Conservation (phyloP, 306 rosid species). For the Casuarina equisetifolia region DNA sequence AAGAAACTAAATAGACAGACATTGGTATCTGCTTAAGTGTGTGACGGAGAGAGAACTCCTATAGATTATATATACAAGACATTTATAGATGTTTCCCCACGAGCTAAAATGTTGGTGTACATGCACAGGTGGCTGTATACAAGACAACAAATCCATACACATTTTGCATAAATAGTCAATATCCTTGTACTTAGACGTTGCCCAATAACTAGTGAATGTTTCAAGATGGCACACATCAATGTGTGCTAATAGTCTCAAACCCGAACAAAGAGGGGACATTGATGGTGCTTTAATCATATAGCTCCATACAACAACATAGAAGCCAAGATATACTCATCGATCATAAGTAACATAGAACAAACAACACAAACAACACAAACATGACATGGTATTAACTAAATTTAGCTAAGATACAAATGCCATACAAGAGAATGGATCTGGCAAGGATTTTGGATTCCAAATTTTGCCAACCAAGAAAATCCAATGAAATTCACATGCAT, state of each 20-base stretch:
- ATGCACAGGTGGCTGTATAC: background rate
- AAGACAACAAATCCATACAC: background rate
- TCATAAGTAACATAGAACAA: background rate
- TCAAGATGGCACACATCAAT: background rate
- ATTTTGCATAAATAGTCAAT: background rate
- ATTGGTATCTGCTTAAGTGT: too few species aligned
- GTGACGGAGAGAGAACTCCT: too few species aligned
- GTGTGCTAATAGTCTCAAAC: background rate
- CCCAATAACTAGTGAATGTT: background rate
- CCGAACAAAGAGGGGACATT: background rate
- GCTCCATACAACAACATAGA: background rate
- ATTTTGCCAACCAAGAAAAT: background rate
- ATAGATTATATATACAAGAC: too few species aligned
- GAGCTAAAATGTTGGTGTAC: background rate
- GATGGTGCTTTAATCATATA: background rate
- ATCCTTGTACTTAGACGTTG: background rate
- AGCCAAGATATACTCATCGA: background rate
- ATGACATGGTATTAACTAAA: background rate
- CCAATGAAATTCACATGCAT: background rate
- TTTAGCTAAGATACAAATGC: background rate
- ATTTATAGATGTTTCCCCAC: background rate
- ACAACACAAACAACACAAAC: background rate
- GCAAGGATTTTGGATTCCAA: background rate
- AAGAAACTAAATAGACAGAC: too few species aligned
- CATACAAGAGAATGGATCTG: background rate